Percentiles rank a stretch among this genome's conserved stretches.
Evolutionary conservation across 345 rosid species (phyloP).

Genomic region (Lagerstroemia speciosa): DNA sequence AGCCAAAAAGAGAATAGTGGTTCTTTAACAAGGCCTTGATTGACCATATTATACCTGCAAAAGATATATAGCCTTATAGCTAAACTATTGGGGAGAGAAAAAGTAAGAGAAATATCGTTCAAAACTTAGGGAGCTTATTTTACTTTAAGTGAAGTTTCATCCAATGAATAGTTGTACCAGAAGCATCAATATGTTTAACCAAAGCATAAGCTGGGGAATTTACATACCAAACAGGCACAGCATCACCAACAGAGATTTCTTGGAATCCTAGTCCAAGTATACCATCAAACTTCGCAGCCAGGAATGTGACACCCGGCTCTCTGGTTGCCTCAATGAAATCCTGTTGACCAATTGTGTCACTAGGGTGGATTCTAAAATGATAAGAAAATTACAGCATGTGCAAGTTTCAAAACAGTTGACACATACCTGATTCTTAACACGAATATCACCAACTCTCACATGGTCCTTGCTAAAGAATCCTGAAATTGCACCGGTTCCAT

Average conservation of each 20-base stretch:
- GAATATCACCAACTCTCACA: slow-evolving; percentile 52
- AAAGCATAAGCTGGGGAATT: slow-evolving; percentile 3
- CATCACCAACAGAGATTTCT: slow-evolving; percentile 77
- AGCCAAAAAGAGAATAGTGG: slow-evolving; percentile 88
- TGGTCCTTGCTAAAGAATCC: slow-evolving; percentile 58
- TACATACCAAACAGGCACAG: slow-evolving; percentile 74
- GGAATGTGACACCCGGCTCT: slow-evolving; percentile 79
- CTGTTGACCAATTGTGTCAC: slow-evolving; percentile 23
- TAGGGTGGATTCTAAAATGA: not conserved
- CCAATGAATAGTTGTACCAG: not conserved
- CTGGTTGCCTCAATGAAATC: slow-evolving; percentile 88
- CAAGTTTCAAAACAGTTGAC: not conserved
- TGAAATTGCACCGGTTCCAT: slow-evolving; percentile 62
- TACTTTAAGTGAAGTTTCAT: not conserved
- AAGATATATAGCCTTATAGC: not conserved
- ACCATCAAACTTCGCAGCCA: slow-evolving; percentile 90
- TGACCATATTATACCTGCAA: slow-evolving; percentile 79
- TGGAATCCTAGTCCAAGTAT: slow-evolving; percentile 88
- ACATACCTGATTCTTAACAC: slow-evolving; percentile 50
- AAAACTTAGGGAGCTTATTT: not conserved
- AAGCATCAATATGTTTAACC: not conserved
- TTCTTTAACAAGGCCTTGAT: slow-evolving; percentile 69
- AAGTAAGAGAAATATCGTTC: not conserved
- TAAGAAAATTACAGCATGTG: slow-evolving; percentile 4
- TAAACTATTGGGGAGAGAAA: not conserved